Percentiles rank a stretch among this genome's conserved stretches.
These are phyloP conservation scores for Cyberlindnera japonica DNA, from an alignment of 805 yeast species.

Conservation along the genomic window DNA sequence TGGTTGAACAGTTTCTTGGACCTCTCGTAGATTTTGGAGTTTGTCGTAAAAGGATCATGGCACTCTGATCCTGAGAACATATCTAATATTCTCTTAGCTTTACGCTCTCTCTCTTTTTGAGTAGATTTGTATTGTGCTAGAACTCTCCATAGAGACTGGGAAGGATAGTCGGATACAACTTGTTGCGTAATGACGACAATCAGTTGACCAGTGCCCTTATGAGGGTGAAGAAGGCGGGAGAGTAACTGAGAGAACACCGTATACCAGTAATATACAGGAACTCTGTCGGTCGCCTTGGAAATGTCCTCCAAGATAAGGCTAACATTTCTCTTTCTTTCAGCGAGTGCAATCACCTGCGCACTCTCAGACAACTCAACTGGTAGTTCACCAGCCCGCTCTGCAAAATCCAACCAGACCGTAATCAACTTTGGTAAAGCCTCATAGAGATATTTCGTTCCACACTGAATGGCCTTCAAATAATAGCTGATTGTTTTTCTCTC, in stretches of 20 bases:
- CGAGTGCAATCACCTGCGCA: conserved; percentile 8
- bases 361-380: conserved; percentile 20
- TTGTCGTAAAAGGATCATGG: conserved; percentile 15
- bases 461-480: conserved; percentile 55
- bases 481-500: conserved; percentile 53
- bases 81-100: conserved; percentile 44
- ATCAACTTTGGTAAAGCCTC: conserved; percentile 89
- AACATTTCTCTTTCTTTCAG: conserved; percentile 35
- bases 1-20: conserved; percentile 28
- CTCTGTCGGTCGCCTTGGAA: conserved; percentile 36
- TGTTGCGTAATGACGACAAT: conserved; percentile 55
- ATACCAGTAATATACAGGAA: conserved; percentile 68
- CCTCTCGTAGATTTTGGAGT: conserved; percentile 15
- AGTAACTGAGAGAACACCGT: conserved; percentile 81
- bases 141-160: conserved; percentile 82
- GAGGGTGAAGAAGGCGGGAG: conserved; percentile 70
- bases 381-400: conserved; percentile 28
- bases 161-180: conserved; percentile 66
- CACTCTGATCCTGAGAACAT: conserved; percentile 26
- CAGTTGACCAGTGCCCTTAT: conserved; percentile 49
- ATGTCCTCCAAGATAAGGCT: conserved; percentile 48
- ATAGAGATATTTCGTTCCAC: conserved; percentile 62
- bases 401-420: conserved; percentile 87
- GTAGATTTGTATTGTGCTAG: conserved; percentile 65
- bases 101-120: conserved; percentile 39